Conservation (phyloP, 352 stramenopile genomes). For the Peronospora farinosa region DNA sequence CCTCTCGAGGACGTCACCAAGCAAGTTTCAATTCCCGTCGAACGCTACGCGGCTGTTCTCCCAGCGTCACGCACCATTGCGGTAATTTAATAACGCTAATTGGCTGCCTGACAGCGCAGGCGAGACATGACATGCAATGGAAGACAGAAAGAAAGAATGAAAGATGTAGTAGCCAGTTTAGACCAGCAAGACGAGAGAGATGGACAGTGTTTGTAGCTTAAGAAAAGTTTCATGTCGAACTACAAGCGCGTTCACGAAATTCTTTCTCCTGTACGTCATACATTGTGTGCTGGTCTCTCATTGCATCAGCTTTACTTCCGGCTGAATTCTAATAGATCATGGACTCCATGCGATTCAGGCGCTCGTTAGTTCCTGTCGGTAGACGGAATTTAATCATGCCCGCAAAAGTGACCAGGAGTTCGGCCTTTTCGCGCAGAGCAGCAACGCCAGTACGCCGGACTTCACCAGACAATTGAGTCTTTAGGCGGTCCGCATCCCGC, state of each 20-base stretch:
- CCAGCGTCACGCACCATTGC: slow-evolving; percentile 36
- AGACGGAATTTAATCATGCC: slow-evolving; percentile 87
- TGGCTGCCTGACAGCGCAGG: not conserved
- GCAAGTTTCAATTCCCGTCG: slow-evolving; percentile 45
- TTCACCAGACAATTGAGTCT: slow-evolving; percentile 59
- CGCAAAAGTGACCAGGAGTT: slow-evolving; percentile 79
- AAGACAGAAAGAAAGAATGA: slow-evolving; percentile 14
- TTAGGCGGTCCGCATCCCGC: slow-evolving; percentile 71
- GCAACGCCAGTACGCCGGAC: slow-evolving; percentile 38
- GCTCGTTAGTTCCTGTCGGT: slow-evolving; percentile 73
- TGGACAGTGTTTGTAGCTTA: slow-evolving; percentile 22
- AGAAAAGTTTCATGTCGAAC: slow-evolving; percentile 8
- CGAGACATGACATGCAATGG: slow-evolving; percentile 4
- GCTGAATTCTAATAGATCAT: slow-evolving; percentile 73
- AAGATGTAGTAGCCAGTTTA: slow-evolving; percentile 29
- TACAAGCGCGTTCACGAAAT: slow-evolving; percentile 9
- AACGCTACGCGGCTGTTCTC: slow-evolving; percentile 37
- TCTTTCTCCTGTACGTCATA: not conserved
- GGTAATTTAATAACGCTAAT: slow-evolving; percentile 25
- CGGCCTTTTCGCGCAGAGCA: slow-evolving; percentile 65
- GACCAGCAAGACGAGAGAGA: slow-evolving; percentile 20
- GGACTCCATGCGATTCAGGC: slow-evolving; percentile 79
- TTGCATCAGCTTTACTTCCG: not conserved
- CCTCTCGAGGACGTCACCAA: slow-evolving; percentile 34
- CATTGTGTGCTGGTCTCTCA: not conserved